These are phyloP conservation scores for Glarea lozoyensis DNA, from an alignment of 495 filamentous ascomycete genomes.

Conservation along the genomic window DNA sequence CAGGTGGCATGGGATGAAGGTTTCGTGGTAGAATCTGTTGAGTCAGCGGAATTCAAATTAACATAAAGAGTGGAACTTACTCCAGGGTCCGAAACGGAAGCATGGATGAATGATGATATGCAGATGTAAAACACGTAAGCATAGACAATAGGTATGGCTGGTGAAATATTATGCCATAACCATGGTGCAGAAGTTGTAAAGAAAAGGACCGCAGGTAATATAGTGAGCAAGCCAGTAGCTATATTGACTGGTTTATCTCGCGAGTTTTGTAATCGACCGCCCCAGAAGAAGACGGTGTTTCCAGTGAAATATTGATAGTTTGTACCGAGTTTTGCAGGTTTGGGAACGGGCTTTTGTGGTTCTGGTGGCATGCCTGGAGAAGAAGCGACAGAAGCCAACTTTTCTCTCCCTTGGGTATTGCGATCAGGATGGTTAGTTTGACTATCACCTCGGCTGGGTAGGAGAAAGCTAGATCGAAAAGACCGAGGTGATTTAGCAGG, in stretches of 20 bases:
- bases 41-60: conserved; percentile 8
- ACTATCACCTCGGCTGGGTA: conserved; percentile 42
- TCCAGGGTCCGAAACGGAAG: conserved; percentile 83
- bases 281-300: conserved; percentile 81
- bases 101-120: conserved; percentile 88
- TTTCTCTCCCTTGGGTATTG: conserved; percentile 57
- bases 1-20: conserved; percentile 46
- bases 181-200: conserved; percentile 82
- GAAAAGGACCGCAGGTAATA: conserved; percentile 72
- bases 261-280: conserved; percentile 81
- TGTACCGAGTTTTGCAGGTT: conserved; percentile 36
- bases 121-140: conserved; percentile 85
- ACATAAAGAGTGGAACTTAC: conserved; percentile 43
- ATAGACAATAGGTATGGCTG: conserved; percentile 84
- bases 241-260: conserved; percentile 87
- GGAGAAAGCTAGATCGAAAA: conserved; percentile 60
- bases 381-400: conserved; percentile 65
- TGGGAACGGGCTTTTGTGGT: conserved; percentile 5
- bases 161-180: conserved; percentile 84
- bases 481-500: conserved; percentile 64
- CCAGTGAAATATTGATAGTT: conserved; percentile 91
- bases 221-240: conserved; percentile 67
- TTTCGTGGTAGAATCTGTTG: conserved; percentile 76
- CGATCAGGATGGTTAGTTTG: conserved; percentile 39
- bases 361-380: conserved; percentile 51